These are phyloP conservation scores for Citrullus mucosospermus DNA, from an alignment of 306 rosid genomes.

Conservation along the genomic window DNA sequence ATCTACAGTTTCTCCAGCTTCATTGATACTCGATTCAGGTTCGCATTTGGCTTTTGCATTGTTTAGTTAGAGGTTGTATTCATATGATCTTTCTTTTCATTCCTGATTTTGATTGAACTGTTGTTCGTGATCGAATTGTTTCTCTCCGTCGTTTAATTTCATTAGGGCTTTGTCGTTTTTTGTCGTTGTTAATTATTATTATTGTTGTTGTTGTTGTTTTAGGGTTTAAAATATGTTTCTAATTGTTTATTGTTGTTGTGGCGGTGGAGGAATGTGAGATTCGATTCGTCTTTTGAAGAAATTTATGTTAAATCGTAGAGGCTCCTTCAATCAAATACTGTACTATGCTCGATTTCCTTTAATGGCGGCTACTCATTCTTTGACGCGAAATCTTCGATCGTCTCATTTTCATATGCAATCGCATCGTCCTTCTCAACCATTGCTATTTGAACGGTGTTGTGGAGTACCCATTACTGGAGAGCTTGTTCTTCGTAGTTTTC, in stretches of 20 bases:
- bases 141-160: neutral
- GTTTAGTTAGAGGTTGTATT: neutral
- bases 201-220: neutral
- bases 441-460: neutral
- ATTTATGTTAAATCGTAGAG: neutral
- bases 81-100: neutral
- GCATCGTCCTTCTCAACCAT: neutral
- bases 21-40: slow-evolving; percentile 1
- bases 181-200: neutral
- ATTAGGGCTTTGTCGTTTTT: neutral
- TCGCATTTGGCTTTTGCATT: neutral
- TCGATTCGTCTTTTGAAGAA: neutral
- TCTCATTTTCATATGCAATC: neutral
- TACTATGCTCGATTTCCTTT: slow-evolving; percentile 1
- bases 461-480: neutral
- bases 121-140: neutral
- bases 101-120: neutral
- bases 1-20: neutral
- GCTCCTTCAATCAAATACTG: neutral
- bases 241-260: slow-evolving; percentile 3
- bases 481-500: slow-evolving; percentile 1
- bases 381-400: neutral
- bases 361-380: slow-evolving; percentile 4
- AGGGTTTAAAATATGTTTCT: neutral
- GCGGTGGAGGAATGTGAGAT: slow-evolving; percentile 11